These are phyloP conservation scores for Novymonas esmeraldas DNA, from an alignment of 208 protist species.

Conservation along the genomic window DNA sequence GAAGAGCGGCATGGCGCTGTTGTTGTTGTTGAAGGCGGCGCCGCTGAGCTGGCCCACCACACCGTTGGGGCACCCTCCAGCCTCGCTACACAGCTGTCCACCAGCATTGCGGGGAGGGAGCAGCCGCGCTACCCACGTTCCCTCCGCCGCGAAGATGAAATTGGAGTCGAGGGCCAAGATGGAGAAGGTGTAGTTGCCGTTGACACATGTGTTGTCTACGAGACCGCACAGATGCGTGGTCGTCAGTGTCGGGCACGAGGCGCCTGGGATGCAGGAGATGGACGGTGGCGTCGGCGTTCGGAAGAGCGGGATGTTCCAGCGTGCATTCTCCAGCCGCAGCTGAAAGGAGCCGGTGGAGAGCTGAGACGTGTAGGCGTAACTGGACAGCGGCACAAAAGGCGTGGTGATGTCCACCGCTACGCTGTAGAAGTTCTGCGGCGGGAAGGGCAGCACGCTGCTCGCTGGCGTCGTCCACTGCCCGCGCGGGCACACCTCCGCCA, in stretches of 20 bases:
- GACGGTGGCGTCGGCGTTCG: neutral
- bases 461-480: conserved; percentile 16
- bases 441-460: neutral
- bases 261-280: conserved; percentile 7
- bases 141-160: neutral
- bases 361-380: neutral
- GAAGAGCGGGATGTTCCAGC: neutral
- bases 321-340: neutral
- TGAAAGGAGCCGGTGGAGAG: neutral
- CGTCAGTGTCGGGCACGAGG: neutral
- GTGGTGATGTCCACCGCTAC: conserved; percentile 4
- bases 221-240: neutral
- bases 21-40: no score
- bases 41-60: neutral
- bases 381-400: neutral
- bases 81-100: neutral
- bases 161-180: conserved; percentile 29
- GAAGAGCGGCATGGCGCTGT: no score
- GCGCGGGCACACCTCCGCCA: conserved; percentile 23
- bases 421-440: conserved; percentile 20
- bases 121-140: neutral
- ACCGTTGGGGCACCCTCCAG: neutral
- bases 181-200: conserved; percentile 33
- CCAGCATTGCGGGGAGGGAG: neutral
- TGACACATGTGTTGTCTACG: conserved; percentile 21